These are phyloP conservation scores for Blastocystis sp. DNA, from an alignment of 352 stramenopile genomes.

Conservation along the genomic window DNA sequence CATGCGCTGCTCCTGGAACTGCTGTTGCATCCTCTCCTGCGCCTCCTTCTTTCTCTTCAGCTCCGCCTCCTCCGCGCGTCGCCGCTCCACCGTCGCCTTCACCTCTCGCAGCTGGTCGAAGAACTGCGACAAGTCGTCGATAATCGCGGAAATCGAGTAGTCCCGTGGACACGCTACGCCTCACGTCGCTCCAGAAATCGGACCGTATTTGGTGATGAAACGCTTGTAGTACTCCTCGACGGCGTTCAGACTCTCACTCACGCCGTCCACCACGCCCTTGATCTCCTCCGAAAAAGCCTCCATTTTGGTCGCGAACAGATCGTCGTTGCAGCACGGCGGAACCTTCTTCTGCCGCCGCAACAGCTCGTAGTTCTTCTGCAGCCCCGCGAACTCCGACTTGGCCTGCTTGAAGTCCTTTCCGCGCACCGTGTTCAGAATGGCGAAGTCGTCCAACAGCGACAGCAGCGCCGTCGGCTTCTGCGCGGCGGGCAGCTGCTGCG, in stretches of 20 bases:
- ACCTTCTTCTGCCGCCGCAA: background rate
- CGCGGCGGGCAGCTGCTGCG: background rate
- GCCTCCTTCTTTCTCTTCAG: constrained; percentile 23
- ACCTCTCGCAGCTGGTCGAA: constrained; percentile 45
- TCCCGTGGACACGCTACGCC: constrained; percentile 10
- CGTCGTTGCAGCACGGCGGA: constrained; percentile 27
- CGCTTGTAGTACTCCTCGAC: constrained; percentile 22
- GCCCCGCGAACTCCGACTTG: background rate
- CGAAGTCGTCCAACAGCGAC: constrained; percentile 41
- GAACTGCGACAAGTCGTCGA: constrained; percentile 41
- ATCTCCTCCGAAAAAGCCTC: constrained; percentile 27
- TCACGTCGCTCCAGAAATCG: background rate
- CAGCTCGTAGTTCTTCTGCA: background rate
- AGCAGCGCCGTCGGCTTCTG: background rate
- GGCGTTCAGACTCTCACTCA: background rate
- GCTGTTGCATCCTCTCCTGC: constrained; percentile 18
- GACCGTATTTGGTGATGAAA: constrained; percentile 41
- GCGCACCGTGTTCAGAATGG: background rate
- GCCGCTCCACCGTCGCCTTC: background rate
- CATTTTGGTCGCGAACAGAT: constrained; percentile 31
- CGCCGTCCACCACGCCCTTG: background rate
- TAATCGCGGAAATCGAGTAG: constrained; percentile 35
- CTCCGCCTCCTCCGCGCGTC: constrained; percentile 3
- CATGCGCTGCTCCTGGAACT: background rate
- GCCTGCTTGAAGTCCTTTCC: constrained; percentile 33